Percentiles rank a stretch among this genome's conserved stretches.
These are phyloP conservation scores for Nigrospora oryzae DNA, from an alignment of 2,329 filamentous ascomycete species.

Conservation along the genomic window DNA sequence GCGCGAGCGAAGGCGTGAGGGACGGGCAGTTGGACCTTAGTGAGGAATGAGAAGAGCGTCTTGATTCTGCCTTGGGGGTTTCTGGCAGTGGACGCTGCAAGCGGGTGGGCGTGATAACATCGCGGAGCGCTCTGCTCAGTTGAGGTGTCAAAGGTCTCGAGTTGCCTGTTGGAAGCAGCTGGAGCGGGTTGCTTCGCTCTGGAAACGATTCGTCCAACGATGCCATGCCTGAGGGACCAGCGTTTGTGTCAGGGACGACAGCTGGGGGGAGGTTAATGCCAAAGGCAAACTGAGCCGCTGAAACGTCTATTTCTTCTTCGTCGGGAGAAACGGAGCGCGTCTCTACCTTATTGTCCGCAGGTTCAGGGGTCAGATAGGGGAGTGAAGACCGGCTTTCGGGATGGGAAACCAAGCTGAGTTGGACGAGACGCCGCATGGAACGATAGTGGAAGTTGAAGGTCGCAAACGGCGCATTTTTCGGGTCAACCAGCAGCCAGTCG, in stretches of 20 bases:
- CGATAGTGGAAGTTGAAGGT: constrained; percentile 50
- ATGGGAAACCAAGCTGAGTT: constrained; percentile 37
- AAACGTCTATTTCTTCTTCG: not conserved
- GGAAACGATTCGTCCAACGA: too few species aligned
- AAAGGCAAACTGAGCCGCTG: constrained; percentile 8
- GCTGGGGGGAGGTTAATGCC: constrained; percentile 6
- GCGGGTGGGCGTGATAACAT: constrained; percentile 3
- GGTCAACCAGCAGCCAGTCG: constrained; percentile 42
- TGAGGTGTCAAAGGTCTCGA: not conserved
- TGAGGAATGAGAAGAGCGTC: constrained; percentile 16
- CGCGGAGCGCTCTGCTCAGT: not conserved
- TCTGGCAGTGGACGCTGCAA: constrained; percentile 19
- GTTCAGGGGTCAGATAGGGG: not conserved
- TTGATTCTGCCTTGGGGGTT: constrained; percentile 12
- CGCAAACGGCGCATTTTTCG: constrained; percentile 41
- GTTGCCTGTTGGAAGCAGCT: constrained; percentile 2
- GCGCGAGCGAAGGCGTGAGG: constrained; percentile 20
- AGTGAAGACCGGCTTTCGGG: constrained; percentile 4
- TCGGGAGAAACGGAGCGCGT: not conserved
- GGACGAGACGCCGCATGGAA: constrained; percentile 37
- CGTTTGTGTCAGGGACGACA: not conserved
- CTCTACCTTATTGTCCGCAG: not conserved
- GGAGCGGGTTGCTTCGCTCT: constrained; percentile 8
- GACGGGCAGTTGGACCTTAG: constrained; percentile 20
- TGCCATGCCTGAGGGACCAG: too few species aligned